Evolutionary conservation across 148 eudicot genomes (phyloP).

Genomic region (Vaccinium myrtillus): DNA sequence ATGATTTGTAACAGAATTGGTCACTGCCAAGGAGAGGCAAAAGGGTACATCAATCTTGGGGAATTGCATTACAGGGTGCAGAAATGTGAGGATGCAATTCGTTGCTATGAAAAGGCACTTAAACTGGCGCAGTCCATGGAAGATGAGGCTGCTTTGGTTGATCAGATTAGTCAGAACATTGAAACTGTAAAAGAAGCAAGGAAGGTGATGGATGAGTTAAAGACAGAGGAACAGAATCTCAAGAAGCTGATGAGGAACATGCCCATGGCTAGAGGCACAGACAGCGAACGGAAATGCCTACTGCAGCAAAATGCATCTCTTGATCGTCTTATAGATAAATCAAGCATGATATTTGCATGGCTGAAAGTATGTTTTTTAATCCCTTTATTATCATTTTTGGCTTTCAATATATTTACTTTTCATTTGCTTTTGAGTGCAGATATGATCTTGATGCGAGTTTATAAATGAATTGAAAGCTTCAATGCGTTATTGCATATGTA

Average conservation of each 20-base stretch:
- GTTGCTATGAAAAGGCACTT: conserved; percentile 74
- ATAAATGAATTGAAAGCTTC: neutral
- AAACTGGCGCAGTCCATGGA: conserved; percentile 76
- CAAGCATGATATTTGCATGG: conserved; percentile 62
- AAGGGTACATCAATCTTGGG: conserved; percentile 91
- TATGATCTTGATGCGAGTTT: neutral
- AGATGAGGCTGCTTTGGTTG: conserved; percentile 75
- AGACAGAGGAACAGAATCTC: conserved; percentile 64
- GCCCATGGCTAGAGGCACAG: conserved; percentile 55
- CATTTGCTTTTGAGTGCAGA: conserved; percentile 6
- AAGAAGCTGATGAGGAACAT: conserved; percentile 66
- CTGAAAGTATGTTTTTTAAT: conserved; percentile 37
- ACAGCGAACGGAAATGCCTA: conserved; percentile 58
- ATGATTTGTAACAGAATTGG: conserved; percentile 62
- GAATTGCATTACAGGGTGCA: conserved; percentile 66
- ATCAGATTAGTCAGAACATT: conserved; percentile 64
- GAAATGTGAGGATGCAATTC: conserved; percentile 67
- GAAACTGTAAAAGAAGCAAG: conserved; percentile 51
- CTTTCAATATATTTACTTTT: neutral
- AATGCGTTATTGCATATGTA: neutral
- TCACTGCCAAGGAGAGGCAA: conserved; percentile 92
- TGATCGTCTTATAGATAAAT: conserved; percentile 74
- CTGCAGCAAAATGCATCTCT: conserved; percentile 63
- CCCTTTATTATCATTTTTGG: neutral
- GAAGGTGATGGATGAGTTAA: conserved; percentile 56